These are phyloP conservation scores for Solanum chiquidenum DNA, from an alignment of 257 asterid genomes.

Conservation along the genomic window DNA sequence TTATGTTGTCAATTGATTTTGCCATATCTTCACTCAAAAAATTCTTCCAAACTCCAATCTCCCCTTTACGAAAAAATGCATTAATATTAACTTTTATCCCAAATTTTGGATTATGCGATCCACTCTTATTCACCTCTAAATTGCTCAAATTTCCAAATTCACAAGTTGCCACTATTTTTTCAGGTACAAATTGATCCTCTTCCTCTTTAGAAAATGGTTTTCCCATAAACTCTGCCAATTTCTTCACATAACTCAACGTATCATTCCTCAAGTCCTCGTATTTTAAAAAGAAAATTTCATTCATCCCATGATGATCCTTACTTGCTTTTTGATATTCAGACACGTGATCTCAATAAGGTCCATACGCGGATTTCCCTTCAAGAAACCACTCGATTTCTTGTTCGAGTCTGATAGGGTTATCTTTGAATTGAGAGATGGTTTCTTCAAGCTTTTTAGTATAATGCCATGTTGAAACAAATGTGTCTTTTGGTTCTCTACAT, in stretches of 20 bases:
- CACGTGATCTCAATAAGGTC: neutral
- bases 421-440: neutral
- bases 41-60: neutral
- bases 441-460: neutral
- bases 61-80: neutral
- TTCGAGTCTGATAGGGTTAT: neutral
- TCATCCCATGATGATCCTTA: neutral
- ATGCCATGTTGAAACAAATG: neutral
- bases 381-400: neutral
- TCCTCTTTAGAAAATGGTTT: neutral
- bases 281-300: neutral
- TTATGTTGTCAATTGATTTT: neutral
- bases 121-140: neutral
- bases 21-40: neutral
- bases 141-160: neutral
- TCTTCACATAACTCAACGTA: neutral
- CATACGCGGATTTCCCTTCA: neutral
- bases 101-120: neutral
- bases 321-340: neutral
- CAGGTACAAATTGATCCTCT: neutral
- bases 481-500: constrained; percentile 4
- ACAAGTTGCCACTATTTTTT: neutral
- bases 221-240: neutral
- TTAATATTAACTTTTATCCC: neutral
- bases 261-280: neutral